phyloP scores from a whole-genome alignment of 345 rosid species.

The Hypericum perforatum region DNA sequence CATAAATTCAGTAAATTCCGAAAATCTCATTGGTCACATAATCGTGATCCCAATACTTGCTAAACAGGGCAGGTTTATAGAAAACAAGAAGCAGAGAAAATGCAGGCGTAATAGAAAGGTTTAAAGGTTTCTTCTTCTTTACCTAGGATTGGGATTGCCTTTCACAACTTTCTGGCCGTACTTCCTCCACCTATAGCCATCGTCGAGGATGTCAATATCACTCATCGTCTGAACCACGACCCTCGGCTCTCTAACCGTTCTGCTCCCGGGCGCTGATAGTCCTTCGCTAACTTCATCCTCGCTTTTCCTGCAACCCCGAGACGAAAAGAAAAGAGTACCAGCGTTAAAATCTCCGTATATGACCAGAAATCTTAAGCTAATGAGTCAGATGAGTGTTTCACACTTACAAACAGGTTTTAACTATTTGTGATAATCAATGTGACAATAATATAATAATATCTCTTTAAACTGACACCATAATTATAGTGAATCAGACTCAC shows the following conservation, averaged over 20 bases:
- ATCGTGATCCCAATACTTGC: not conserved
- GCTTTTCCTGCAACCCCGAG: conserved; percentile 38
- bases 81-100: no score
- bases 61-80: no score
- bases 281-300: conserved; percentile 67
- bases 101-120: no score
- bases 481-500: no score
- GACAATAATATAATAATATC: no score
- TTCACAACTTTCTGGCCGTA: conserved; percentile 96
- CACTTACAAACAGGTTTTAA: no score
- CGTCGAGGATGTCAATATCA: conserved; percentile 86
- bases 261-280: conserved; percentile 60
- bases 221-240: conserved; percentile 93
- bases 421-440: no score
- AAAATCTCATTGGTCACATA: not conserved
- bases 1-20: no score
- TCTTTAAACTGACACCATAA: no score
- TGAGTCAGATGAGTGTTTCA: no score
- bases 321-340: conserved; percentile 9
- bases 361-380: no score
- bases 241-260: conserved; percentile 76
- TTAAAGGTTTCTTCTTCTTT: not conserved
- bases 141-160: conserved; percentile 96
- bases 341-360: no score
- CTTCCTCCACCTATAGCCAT: conserved; percentile 95